Evolutionary conservation across 176 grass and related monocot species (phyloP), one percentile per base, ranked within the genome.

Genomic region (Oryza rufipogon): DNA sequence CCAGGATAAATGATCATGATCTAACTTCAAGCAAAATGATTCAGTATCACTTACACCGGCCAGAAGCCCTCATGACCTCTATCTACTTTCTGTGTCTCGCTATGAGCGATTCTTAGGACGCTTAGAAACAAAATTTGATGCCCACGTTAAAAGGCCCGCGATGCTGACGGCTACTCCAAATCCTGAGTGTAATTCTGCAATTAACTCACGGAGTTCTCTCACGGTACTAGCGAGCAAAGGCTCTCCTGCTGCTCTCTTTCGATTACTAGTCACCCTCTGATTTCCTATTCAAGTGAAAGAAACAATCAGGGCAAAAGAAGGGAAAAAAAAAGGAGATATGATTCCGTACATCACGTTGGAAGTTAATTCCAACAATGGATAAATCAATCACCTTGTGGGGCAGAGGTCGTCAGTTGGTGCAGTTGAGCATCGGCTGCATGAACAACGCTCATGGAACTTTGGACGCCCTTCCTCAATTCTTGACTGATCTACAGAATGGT

Each of bases 391-490:
- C 94, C 86, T 73, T 68, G 77, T 64, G 77, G 61, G 41, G 22
- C 45, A 56, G 81, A 84, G 47, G 28, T 64, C 46, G 84, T 81
- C 25, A 79, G 56, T 22, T 61, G 83, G 54, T 68, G 73, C 80
- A 97, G 85, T 60, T 91, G 80, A 17, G 89, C 80, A 48, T 94
- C 91, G 14, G 83, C 86, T 38, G 87, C 74, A 77, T 92, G 89
- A 79, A 97, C 26, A 32, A 87, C 74, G 74, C 74, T 82, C 51
- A 88, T 90, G 10, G 92, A 92, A 82, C 70, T 83, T 86, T 42
- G 92, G 11, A 94, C 83, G 45, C 88, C 80, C 70, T 89, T 88
- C 52, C 51, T 89, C 69, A 97, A 52, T 76, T 94, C 86, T 90
- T 92, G 87, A 36, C 94, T 97, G 86, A 39, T 76, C 34, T 36